phyloP scores from a whole-genome alignment of 2,329 filamentous ascomycete species.

The Paecilomyces niveus region DNA sequence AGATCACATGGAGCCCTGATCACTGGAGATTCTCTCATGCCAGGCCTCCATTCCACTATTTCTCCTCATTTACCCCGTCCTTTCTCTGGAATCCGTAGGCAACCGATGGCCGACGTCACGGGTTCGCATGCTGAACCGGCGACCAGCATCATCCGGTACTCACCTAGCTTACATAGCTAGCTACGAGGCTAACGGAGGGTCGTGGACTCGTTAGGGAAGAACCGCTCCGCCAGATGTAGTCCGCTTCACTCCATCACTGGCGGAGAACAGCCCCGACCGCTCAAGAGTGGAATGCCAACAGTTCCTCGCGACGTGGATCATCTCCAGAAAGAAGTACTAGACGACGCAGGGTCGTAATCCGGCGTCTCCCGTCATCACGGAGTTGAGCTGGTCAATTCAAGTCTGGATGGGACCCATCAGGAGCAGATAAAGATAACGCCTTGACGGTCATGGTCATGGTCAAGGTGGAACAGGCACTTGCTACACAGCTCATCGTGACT shows the following conservation, averaged over 20 bases:
- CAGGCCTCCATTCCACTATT: not conserved
- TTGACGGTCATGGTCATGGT: not conserved
- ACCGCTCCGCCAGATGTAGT: not conserved
- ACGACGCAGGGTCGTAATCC: not conserved
- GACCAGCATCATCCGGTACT: not conserved
- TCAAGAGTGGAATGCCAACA: not conserved
- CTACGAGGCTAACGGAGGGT: not conserved
- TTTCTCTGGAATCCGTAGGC: not conserved
- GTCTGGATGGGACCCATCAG: not conserved
- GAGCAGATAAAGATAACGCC: not conserved
- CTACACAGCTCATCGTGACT: not conserved
- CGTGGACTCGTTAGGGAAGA: not conserved
- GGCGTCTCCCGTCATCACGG: not conserved
- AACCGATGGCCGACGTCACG: not conserved
- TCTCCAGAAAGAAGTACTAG: not conserved
- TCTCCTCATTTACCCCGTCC: not conserved
- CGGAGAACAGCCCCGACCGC: not conserved
- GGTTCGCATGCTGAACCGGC: not conserved
- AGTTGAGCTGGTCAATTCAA: not conserved
- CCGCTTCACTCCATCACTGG: not conserved
- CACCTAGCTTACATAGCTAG: not conserved
- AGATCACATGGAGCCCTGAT: not conserved
- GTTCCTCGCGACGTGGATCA: not conserved
- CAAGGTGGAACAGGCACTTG: not conserved
- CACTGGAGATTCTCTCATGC: not conserved